Conservation (phyloP, 2,329 filamentous ascomycete species). For the Parafenestella ontariensis region DNA sequence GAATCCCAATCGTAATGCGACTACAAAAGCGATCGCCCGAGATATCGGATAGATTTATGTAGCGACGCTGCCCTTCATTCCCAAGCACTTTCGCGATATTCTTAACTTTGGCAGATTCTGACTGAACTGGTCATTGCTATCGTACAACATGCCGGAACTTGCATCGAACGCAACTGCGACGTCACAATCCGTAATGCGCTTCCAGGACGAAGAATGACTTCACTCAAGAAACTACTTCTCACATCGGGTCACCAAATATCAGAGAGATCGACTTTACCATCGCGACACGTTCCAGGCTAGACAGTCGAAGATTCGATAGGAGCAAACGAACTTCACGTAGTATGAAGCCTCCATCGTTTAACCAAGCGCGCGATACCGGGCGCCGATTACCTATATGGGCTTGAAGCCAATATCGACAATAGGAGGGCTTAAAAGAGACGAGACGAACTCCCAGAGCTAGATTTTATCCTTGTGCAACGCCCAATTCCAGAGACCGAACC, state of each 20-base stretch:
- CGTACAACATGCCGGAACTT: no score
- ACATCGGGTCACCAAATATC: constrained; percentile 4
- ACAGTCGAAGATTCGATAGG: constrained; percentile 19
- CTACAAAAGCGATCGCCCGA: constrained; percentile 9
- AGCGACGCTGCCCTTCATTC: background rate
- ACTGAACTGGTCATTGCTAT: constrained; percentile 22
- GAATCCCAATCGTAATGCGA: constrained; percentile 13
- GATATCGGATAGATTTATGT: background rate
- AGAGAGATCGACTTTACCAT: constrained; percentile 24
- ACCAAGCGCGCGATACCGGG: background rate
- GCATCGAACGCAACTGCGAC: background rate
- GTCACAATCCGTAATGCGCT: no score
- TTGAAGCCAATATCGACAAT: no score
- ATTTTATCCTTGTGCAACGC: constrained; percentile 7
- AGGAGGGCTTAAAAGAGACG: no score
- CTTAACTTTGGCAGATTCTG: constrained; percentile 6
- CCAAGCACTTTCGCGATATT: no score
- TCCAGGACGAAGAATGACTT: background rate
- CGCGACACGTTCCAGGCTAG: constrained; percentile 31
- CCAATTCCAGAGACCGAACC: constrained; percentile 11
- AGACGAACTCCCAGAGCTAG: background rate
- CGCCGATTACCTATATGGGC: no score
- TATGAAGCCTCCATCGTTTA: constrained; percentile 24
- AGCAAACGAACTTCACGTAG: constrained; percentile 27
- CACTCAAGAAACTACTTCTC: background rate